Base-by-base conservation (phyloP, 1,284 basidiomycete species). In the Tilletia walkeri region DNA sequence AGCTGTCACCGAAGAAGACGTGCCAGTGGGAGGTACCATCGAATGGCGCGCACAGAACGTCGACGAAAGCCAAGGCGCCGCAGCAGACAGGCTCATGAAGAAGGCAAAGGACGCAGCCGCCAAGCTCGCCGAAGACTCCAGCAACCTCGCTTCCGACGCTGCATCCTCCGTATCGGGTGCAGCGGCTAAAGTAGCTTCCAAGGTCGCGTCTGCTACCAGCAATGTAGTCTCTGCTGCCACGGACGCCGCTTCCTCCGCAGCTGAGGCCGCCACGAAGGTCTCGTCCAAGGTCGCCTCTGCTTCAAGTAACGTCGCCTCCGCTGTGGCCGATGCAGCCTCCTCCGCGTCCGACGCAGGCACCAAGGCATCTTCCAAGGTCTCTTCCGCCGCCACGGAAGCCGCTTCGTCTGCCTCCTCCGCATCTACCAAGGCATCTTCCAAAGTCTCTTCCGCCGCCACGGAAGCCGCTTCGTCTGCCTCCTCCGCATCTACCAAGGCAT, bases 41-140 rank as follows among this genome's bases (percentile, higher is more conserved):
- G 71, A 74, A 47, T 72, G 69, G 70, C 69, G 66, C 39, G 67
- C 69, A n/a, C 45, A 66, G 50, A 70, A 72, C 30, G 34, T 53
- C 39, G 54, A 70, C 4, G 59, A 53, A 4, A 38, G 24, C n/a
- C 76, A 77, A 48, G 48, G 63, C 30, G 47, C 24, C n/a, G 68
- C 65, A 39, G 66, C 67, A 49, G 45, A 30, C 39, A 24, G 74
- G 68, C 71, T 47, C 39, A 65, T 68, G 53, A 49, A 69, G 4
- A 61, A 53, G 30, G 66, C 47, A 18, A 67, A 67, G 66, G 49
- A 70, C 34, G 54, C 54, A 20, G 20, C 54, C 7, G 54, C 54
- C n/a, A 56, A 34, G 10, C 6, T 45, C 41, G 41, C 14, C 41
- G 41, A 45, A 30, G 24, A 30, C 24, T 45, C 41, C 41, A 14